Percentiles rank a stretch among this genome's conserved stretches.
phyloP scores from a whole-genome alignment of 2,329 filamentous ascomycete species.

The Zasmidium angulare region DNA sequence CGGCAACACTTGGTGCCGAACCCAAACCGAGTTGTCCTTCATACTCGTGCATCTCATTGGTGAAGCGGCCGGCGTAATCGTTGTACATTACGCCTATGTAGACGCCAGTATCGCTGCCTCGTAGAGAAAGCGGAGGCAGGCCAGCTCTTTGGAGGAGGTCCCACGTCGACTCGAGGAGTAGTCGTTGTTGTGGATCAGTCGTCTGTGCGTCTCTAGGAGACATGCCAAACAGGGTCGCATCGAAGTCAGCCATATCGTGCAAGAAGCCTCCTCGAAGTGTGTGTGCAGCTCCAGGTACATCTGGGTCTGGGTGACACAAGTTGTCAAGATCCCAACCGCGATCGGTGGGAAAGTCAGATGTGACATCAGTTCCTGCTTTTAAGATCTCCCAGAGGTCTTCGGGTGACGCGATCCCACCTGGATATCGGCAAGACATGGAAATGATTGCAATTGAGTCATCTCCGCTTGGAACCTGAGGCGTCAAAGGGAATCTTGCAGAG shows the following conservation, averaged over 20 bases:
- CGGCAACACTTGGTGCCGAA: slow-evolving; percentile 24
- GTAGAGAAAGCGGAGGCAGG: slow-evolving; percentile 20
- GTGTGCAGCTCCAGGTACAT: neutral
- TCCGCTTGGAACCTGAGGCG: neutral
- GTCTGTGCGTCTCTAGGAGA: slow-evolving; percentile 16
- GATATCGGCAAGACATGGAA: slow-evolving; percentile 42
- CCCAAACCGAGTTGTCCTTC: slow-evolving; percentile 28
- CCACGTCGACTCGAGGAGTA: slow-evolving; percentile 17
- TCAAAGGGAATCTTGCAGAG: no score
- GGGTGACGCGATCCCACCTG: slow-evolving; percentile 11
- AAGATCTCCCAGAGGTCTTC: slow-evolving; percentile 18
- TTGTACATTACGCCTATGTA: slow-evolving; percentile 38
- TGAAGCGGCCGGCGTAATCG: slow-evolving; percentile 44
- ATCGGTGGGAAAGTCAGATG: slow-evolving; percentile 13
- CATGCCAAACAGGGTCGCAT: slow-evolving; percentile 23
- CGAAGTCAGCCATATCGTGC: slow-evolving; percentile 18
- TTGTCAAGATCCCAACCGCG: slow-evolving; percentile 22
- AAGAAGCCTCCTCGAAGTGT: slow-evolving; percentile 3
- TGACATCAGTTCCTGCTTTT: slow-evolving; percentile 6
- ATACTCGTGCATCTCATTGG: slow-evolving; percentile 37
- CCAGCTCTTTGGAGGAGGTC: slow-evolving; percentile 23
- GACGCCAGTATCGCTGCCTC: slow-evolving; percentile 30
- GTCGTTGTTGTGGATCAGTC: slow-evolving; percentile 26
- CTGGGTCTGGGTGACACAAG: neutral
- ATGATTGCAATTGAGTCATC: slow-evolving; percentile 45